Conservation (phyloP, 2,329 filamentous ascomycete species). For the Xylariaceae sp. region DNA sequence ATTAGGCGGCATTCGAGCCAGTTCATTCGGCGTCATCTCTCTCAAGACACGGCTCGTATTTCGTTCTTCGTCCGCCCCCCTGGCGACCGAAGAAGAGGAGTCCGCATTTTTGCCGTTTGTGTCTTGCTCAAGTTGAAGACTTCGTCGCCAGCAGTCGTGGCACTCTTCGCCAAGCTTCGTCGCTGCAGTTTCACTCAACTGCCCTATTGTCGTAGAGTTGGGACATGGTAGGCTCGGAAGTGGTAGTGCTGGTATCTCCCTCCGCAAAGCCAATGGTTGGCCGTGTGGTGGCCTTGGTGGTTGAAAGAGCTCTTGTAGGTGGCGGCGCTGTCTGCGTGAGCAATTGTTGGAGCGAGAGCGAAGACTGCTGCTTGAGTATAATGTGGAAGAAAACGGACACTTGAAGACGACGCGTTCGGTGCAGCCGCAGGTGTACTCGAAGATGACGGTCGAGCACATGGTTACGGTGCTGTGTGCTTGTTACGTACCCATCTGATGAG, state of each 20-base stretch:
- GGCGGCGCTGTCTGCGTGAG: conserved; percentile 11
- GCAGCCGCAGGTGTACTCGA: conserved; percentile 37
- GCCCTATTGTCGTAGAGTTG: neutral
- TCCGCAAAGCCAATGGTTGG: neutral
- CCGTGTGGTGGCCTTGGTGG: neutral
- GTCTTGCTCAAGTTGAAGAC: neutral
- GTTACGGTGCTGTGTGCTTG: too few relatives aligned
- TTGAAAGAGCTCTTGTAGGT: conserved; percentile 9
- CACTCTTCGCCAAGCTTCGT: conserved; percentile 31
- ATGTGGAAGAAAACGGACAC: conserved; percentile 18
- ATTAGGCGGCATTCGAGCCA: neutral
- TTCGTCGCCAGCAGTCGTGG: conserved; percentile 28
- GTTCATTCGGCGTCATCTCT: conserved; percentile 15
- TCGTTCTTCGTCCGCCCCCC: neutral
- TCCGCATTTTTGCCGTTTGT: neutral
- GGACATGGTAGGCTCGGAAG: neutral
- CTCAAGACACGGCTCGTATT: conserved; percentile 6
- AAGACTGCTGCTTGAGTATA: neutral
- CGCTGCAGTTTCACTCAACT: neutral
- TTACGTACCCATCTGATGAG: too few relatives aligned
- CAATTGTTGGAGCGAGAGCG: conserved; percentile 1
- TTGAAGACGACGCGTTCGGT: conserved; percentile 30
- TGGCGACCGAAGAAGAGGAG: neutral
- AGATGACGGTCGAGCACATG: conserved; percentile 36
- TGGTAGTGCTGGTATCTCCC: neutral